A percentile compares a stretch with the other conserved stretches of the same genome.
Evolutionary conservation across 805 yeast genomes (phyloP).

Genomic region (Jamesozyma piceae): DNA sequence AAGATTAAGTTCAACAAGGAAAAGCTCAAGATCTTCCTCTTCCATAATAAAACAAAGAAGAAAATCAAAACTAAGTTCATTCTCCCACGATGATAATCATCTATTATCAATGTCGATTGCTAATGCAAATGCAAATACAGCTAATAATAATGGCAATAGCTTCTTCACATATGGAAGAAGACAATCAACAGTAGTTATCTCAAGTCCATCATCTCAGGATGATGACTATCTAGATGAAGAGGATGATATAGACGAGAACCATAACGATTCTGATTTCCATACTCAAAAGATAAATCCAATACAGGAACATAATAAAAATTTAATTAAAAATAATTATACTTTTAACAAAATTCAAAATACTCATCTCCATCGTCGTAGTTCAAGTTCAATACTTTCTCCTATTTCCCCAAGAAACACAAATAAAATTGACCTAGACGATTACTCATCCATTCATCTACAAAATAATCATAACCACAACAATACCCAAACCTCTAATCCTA

Average conservation of each 20-base stretch:
- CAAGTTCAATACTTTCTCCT: background rate
- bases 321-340: background rate
- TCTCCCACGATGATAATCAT: slow-evolving; percentile 3
- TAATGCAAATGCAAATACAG: background rate
- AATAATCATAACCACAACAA: background rate
- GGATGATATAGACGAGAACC: background rate
- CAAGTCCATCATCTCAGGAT: slow-evolving; percentile 17
- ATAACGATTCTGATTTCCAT: background rate
- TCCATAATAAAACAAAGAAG: background rate
- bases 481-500: slow-evolving; percentile 5
- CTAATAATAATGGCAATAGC: background rate
- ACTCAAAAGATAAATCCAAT: background rate
- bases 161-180: slow-evolving; percentile 1
- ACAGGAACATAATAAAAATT: background rate
- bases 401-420: background rate
- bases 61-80: slow-evolving; percentile 1
- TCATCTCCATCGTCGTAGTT: background rate
- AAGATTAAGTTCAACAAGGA: background rate
- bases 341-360: too few species aligned
- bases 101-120: too few species aligned
- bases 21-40: background rate
- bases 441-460: background rate
- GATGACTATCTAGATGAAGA: background rate
- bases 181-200: slow-evolving; percentile 7
- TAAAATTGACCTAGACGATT: background rate